Evolutionary conservation across 345 rosid species (phyloP).

Genomic region (Clausena lansium): DNA sequence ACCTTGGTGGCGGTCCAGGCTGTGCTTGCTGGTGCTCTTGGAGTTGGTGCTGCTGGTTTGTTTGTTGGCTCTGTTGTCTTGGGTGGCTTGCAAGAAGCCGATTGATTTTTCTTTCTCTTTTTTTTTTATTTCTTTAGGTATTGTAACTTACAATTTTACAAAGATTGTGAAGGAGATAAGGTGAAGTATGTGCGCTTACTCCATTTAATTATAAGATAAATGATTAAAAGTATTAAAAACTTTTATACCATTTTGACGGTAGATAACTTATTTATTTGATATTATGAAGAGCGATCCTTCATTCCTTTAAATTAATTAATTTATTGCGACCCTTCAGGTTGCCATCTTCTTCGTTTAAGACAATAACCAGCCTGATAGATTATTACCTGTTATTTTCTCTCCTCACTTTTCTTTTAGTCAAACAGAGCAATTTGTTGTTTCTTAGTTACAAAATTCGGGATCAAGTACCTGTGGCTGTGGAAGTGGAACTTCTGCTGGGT

Average conservation of each 20-base stretch:
- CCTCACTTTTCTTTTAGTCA: neutral
- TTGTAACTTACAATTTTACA: neutral
- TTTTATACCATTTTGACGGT: too few species aligned
- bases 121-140: neutral
- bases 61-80: conserved; percentile 73
- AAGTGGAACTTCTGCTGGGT: neutral
- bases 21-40: conserved; percentile 66
- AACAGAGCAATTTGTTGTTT: neutral
- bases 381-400: neutral
- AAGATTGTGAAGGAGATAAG: neutral
- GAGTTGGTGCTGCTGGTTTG: conserved; percentile 69
- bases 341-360: neutral
- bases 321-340: neutral
- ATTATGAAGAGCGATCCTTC: too few species aligned
- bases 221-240: too few species aligned
- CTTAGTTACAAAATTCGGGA: neutral
- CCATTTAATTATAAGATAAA: too few species aligned
- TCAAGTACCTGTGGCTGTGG: neutral
- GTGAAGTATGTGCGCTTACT: too few species aligned
- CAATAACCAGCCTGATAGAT: neutral
- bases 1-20: conserved; percentile 63
- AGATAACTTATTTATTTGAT: too few species aligned
- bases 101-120: conserved; percentile 31
- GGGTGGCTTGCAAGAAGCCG: conserved; percentile 86
- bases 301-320: too few species aligned